Conservation (phyloP, 2,329 filamentous ascomycete genomes). For the Knufia fluminis region DNA sequence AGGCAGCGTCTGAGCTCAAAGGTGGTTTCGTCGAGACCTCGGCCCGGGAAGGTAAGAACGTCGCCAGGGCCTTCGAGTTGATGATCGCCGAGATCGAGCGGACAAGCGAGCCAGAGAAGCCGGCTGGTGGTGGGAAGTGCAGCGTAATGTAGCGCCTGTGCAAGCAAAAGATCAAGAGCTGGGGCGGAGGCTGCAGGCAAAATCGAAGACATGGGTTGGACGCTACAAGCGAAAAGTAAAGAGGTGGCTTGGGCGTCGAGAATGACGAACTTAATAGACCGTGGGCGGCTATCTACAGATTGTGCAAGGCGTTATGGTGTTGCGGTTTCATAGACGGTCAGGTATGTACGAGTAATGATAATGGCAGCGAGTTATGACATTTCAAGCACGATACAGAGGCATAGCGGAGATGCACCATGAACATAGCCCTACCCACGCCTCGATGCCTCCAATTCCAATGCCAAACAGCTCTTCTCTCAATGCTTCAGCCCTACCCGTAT, state of each 20-base stretch:
- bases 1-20: conserved; percentile 73
- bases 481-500: too few relatives aligned
- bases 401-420: too few relatives aligned
- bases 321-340: background rate
- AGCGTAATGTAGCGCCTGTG: conserved; percentile 58
- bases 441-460: too few relatives aligned
- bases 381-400: too few relatives aligned
- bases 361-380: too few relatives aligned
- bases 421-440: too few relatives aligned
- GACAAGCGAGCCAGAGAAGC: conserved; percentile 79
- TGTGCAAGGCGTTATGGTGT: background rate
- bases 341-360: conserved; percentile 1
- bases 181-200: background rate
- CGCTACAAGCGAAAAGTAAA: background rate
- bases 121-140: conserved; percentile 72
- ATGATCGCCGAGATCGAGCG: conserved; percentile 95
- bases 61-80: conserved; percentile 82
- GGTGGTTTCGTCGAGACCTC: conserved; percentile 94
- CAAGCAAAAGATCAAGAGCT: background rate
- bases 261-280: too few relatives aligned
- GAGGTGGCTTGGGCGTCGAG: too few relatives aligned
- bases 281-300: too few relatives aligned
- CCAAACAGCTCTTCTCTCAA: too few relatives aligned
- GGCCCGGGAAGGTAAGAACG: conserved; percentile 89
- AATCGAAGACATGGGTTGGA: too few relatives aligned